Evolutionary conservation across 192 early-diverging fungal species (phyloP), one percentile per base, ranked within the genome.

Genomic region (Martensiomyces pterosporus): DNA sequence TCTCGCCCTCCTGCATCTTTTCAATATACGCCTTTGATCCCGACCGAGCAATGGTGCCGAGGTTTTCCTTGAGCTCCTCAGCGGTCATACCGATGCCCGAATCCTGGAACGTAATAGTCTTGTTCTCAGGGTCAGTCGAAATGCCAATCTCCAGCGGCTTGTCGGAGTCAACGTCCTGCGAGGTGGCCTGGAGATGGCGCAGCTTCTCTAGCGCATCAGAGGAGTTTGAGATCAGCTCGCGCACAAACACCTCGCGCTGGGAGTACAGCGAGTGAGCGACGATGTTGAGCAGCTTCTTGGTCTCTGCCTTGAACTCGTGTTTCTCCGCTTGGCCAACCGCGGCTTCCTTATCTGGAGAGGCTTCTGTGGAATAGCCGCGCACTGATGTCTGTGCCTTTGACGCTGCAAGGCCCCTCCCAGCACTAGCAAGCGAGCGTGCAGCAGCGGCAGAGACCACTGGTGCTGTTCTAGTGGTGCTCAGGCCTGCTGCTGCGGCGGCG

Each of bases 201-300:
- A 63, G 51, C 82, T 87, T 98, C 76, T 98, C 94, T 23, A 99
- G 67, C 4, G 97, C 97, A 77, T 97, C 94, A 6, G 94, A 93
- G 1, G 90, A 88, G 57, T 97, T 97, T 18, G 91, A 95, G 32
- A 97, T 92, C 16, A 99, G 79, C 75, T 99, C 96, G 22, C 96
- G 80, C 62, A 99, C 79, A 64, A 99, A 99, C 43, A 99, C 92
- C 54, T 99, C 94, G 67, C 82, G 80, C 43, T 84, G 85, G 57
- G 96, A 97, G 82, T 98, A 99, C 16, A 99, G 77, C 18, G 88
- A 91, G 71, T 97, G 92, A 67, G 95, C 93, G 54, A 99, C 91
- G 43, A 99, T 77, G 52, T 91, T 85, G 77, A 98, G 93, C 49
- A 98, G 65, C 53, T 85, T 82, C 33, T 85, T 85, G 12, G 94